phyloP scores from a whole-genome alignment of 2,329 filamentous ascomycete genomes.

The Penicillium sp. region DNA sequence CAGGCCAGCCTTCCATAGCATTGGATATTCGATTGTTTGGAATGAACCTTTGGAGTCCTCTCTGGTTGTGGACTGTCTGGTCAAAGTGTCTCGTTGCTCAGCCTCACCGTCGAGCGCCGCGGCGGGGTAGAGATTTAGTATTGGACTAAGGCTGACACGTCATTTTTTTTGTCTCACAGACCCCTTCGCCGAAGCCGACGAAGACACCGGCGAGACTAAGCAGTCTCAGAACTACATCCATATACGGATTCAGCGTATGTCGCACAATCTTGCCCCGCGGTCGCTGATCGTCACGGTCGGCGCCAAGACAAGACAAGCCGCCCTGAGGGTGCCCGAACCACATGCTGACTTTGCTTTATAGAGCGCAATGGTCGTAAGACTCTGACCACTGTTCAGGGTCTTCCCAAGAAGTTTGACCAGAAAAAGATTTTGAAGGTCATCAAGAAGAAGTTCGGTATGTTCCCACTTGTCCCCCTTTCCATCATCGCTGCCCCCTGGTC shows the following conservation, averaged over 20 bases:
- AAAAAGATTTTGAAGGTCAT: constrained; percentile 99
- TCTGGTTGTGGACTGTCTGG: background rate
- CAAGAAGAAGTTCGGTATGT: constrained; percentile 96
- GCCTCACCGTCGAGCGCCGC: constrained; percentile 9
- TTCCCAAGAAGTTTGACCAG: constrained; percentile 98
- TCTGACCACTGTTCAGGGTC: constrained; percentile 98
- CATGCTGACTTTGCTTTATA: constrained; percentile 47
- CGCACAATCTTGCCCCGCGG: background rate
- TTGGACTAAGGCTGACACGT: constrained; percentile 38
- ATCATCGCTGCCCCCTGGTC: background rate
- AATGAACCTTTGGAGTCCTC: background rate
- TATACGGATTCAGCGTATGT: constrained; percentile 98
- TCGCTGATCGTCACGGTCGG: constrained; percentile 3
- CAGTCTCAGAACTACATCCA: constrained; percentile 98
- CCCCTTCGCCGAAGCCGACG: constrained; percentile 99
- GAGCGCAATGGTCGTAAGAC: constrained; percentile 99
- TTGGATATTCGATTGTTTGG: background rate
- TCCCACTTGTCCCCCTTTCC: background rate
- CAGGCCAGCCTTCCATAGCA: background rate
- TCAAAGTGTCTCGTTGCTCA: background rate
- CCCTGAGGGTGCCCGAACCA: background rate
- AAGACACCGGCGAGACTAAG: constrained; percentile 94
- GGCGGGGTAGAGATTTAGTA: constrained; percentile 42
- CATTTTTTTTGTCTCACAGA: constrained; percentile 57
- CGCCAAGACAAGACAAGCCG: constrained; percentile 3